Percentiles rank a stretch among this genome's conserved stretches.
Evolutionary conservation across 139 green algal species (phyloP).

Genomic region (Chlamydomonas sp.): DNA sequence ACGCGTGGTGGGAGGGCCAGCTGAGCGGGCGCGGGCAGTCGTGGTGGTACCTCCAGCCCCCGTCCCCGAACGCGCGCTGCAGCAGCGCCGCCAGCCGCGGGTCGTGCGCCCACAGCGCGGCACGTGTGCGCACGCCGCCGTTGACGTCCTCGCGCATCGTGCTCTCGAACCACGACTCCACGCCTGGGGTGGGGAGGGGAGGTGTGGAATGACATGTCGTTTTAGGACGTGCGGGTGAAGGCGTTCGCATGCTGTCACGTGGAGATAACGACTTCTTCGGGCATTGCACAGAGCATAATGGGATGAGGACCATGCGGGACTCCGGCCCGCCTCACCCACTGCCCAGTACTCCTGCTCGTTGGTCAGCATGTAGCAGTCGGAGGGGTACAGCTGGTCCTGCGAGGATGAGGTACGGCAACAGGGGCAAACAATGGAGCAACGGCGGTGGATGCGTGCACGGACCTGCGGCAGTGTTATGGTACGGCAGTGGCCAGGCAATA

Average conservation of each 20-base stretch:
- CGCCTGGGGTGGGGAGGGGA: constrained; percentile 48
- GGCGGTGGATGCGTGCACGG: not conserved
- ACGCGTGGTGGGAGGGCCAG: too few species aligned
- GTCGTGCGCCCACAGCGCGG: constrained; percentile 64
- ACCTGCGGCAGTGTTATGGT: not conserved
- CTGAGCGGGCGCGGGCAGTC: constrained; percentile 38
- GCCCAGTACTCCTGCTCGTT: constrained; percentile 80
- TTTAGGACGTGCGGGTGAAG: not conserved
- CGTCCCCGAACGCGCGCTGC: constrained; percentile 44
- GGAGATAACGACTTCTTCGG: too few species aligned
- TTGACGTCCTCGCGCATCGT: constrained; percentile 78
- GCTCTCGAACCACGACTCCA: constrained; percentile 79
- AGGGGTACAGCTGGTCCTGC: constrained; percentile 29
- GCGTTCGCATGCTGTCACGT: not conserved
- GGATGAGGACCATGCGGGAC: not conserved
- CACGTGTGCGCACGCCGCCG: constrained; percentile 72
- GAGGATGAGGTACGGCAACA: not conserved
- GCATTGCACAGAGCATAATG: not conserved
- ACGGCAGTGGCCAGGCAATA: too few species aligned
- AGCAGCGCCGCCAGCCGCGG: constrained; percentile 71
- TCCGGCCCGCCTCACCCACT: not conserved
- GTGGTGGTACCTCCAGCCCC: constrained; percentile 43
- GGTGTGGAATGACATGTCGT: not conserved
- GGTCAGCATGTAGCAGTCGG: constrained; percentile 63
- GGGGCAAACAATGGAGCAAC: not conserved